Percentiles rank a stretch among this genome's conserved stretches.
These are phyloP conservation scores for Pleurozium schreberi DNA, from an alignment of 225 moss, liverwort and hornwort genomes.

Conservation along the genomic window DNA sequence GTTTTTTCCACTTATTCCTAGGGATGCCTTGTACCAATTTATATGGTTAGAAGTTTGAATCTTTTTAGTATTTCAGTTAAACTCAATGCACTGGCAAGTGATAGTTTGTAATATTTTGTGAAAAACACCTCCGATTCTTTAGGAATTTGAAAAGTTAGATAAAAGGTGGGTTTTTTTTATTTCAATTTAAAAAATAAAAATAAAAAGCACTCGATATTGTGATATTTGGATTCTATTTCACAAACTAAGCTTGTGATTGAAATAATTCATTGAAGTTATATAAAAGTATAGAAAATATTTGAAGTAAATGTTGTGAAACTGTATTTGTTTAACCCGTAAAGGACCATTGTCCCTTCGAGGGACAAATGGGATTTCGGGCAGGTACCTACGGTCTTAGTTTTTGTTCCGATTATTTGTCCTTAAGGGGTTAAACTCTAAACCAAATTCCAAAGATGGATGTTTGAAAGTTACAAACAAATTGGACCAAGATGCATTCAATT, in stretches of 20 bases:
- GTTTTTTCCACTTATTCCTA: background rate
- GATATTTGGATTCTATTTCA: background rate
- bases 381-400: no score
- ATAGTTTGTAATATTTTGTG: background rate
- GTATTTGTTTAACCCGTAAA: background rate
- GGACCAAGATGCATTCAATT: background rate
- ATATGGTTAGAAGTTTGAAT: background rate
- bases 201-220: background rate
- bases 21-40: background rate
- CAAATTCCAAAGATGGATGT: background rate
- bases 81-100: background rate
- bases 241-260: background rate
- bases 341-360: no score
- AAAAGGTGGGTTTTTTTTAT: background rate
- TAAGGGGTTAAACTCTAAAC: no score
- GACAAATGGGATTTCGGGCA: no score
- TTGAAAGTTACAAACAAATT: background rate
- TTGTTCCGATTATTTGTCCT: no score
- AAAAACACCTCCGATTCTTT: fast-evolving
- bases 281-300: background rate
- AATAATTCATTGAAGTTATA: background rate
- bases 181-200: background rate
- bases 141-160: background rate
- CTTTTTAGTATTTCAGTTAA: background rate
- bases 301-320: fast-evolving